Conservation (phyloP, 179 eudicot species). For the Heliamphora pulchella region DNA sequence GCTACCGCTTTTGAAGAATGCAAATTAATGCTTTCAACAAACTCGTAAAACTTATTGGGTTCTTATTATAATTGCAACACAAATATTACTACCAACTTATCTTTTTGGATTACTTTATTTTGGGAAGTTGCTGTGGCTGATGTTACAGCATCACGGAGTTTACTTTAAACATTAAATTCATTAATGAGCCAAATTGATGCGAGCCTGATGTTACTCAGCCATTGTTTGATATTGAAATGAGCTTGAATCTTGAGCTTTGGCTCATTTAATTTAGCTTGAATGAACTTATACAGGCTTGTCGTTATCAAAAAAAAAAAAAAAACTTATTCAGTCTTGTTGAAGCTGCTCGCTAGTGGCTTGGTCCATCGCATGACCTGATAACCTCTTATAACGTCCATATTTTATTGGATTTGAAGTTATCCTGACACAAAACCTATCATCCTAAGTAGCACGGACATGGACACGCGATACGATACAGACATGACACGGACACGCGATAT, state of each 20-base stretch:
- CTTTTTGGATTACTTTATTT: too few relatives aligned
- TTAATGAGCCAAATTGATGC: background rate
- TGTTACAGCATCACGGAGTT: too few relatives aligned
- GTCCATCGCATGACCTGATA: background rate
- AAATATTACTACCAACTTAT: too few relatives aligned
- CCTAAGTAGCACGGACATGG: too few relatives aligned
- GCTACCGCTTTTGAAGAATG: too few relatives aligned
- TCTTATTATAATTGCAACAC: too few relatives aligned
- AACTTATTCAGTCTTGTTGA: background rate
- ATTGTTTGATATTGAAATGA: background rate
- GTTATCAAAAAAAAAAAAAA: too few relatives aligned
- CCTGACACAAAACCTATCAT: background rate
- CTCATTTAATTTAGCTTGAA: background rate
- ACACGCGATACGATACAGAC: too few relatives aligned
- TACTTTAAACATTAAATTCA: too few relatives aligned
- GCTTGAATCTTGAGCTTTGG: background rate
- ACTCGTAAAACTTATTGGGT: background rate
- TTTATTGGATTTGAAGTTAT: background rate
- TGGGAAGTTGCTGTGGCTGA: too few relatives aligned
- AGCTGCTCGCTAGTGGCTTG: slow-evolving; percentile 4
- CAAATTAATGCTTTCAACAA: background rate
- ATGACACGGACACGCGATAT: too few relatives aligned
- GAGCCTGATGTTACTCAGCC: background rate
- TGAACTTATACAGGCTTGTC: background rate
- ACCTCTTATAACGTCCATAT: background rate